Percentiles rank a stretch among this genome's conserved stretches.
Conservation (phyloP, 2,329 filamentous ascomycete genomes). For the Colletotrichum incanum region DNA sequence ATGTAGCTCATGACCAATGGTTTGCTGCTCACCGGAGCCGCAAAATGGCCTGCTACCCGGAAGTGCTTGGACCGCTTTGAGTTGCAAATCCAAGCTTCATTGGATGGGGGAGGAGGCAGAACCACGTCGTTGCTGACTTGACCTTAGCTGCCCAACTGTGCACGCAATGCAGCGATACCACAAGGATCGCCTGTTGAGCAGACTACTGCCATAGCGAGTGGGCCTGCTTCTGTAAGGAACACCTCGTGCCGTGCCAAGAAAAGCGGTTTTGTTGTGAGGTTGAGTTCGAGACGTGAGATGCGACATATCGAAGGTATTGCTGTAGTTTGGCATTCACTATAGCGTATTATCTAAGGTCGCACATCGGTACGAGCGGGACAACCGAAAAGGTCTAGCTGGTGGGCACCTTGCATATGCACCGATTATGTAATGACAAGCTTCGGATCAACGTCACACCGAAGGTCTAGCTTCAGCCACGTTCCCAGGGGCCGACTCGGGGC, state of each 20-base stretch:
- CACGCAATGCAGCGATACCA: slow-evolving; percentile 32
- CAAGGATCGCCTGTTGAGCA: slow-evolving; percentile 31
- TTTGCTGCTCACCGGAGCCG: slow-evolving; percentile 24
- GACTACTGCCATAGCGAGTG: neutral
- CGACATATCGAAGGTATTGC: slow-evolving; percentile 5
- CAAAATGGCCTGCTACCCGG: slow-evolving; percentile 5
- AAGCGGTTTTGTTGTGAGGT: slow-evolving; percentile 11
- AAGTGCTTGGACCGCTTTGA: slow-evolving; percentile 35
- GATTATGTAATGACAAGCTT: neutral
- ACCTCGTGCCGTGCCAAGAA: slow-evolving; percentile 24
- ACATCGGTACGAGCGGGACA: neutral
- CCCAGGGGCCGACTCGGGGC: neutral
- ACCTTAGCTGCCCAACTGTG: slow-evolving; percentile 31
- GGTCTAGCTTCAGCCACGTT: neutral
- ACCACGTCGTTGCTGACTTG: slow-evolving; percentile 28
- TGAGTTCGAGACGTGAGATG: slow-evolving; percentile 27
- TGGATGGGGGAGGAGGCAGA: slow-evolving; percentile 19
- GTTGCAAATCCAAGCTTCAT: slow-evolving; percentile 36
- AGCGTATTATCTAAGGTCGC: neutral
- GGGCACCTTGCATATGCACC: neutral
- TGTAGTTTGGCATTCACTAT: slow-evolving; percentile 16
- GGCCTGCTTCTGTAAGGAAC: neutral
- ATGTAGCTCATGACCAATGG: slow-evolving; percentile 31
- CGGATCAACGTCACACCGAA: neutral
- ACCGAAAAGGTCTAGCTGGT: neutral